Conservation (phyloP, 2,329 filamentous ascomycete genomes). For the Diaporthe citriasiana region DNA sequence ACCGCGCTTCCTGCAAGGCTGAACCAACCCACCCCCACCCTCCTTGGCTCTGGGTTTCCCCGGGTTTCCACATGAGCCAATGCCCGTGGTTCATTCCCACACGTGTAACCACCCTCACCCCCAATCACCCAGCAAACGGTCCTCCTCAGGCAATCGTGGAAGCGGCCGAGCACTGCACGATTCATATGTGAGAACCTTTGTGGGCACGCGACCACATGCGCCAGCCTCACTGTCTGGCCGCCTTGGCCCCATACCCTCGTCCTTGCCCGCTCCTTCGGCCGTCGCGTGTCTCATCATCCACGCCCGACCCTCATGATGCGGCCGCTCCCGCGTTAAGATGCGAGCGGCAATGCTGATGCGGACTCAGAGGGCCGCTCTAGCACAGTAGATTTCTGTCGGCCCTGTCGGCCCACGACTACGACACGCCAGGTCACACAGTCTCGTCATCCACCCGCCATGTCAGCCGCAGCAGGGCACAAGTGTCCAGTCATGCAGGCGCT, state of each 20-base stretch:
- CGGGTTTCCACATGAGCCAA: slow-evolving; percentile 1
- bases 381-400: too few relatives aligned
- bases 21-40: neutral
- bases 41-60: neutral
- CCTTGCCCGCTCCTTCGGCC: neutral
- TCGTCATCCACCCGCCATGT: neutral
- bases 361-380: too few relatives aligned
- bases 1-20: slow-evolving; percentile 26
- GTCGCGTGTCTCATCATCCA: neutral
- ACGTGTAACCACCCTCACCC: slow-evolving; percentile 15
- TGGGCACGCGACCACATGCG: slow-evolving; percentile 18
- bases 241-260: neutral
- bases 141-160: slow-evolving; percentile 2
- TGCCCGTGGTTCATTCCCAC: slow-evolving; percentile 10
- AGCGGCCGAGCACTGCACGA: slow-evolving; percentile 18
- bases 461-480: neutral
- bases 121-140: neutral
- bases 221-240: neutral
- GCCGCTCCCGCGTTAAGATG: neutral
- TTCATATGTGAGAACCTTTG: slow-evolving; percentile 28
- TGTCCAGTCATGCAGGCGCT: neutral
- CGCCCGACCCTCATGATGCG: neutral
- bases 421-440: neutral
- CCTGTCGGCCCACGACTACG: neutral
- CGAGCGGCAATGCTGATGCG: neutral